phyloP scores from a whole-genome alignment of 1,139 yeast genomes.

The Kazachstania sp. region DNA sequence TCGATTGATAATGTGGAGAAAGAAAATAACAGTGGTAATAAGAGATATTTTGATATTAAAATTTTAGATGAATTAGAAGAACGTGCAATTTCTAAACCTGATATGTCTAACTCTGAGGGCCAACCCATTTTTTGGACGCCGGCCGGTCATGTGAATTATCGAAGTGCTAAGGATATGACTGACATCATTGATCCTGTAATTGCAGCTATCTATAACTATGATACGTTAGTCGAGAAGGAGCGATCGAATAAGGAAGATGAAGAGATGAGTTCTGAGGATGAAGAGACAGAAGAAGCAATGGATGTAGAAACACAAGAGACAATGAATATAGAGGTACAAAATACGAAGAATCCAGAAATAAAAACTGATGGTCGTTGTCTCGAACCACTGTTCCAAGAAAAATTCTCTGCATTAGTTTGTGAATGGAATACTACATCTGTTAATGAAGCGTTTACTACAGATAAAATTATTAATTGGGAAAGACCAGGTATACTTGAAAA shows the following conservation, averaged over 20 bases:
- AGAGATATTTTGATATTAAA: constrained; percentile 39
- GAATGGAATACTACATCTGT: constrained; percentile 54
- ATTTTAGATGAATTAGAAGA: constrained; percentile 17
- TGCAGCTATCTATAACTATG: constrained; percentile 23
- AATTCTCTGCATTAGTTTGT: constrained; percentile 45
- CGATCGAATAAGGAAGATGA: background rate
- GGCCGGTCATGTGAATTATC: constrained; percentile 13
- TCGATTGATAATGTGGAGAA: background rate
- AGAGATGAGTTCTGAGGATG: background rate
- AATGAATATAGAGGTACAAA: too few relatives aligned
- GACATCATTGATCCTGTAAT: constrained; percentile 16
- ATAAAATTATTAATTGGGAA: constrained; percentile 46
- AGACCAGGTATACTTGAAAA: constrained; percentile 44
- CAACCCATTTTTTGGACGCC: constrained; percentile 43
- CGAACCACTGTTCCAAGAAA: background rate
- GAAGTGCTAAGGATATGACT: constrained; percentile 13
- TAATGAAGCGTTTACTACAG: constrained; percentile 44
- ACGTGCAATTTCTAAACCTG: background rate
- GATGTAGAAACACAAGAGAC: too few relatives aligned
- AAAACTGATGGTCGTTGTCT: background rate
- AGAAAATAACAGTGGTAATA: too few relatives aligned
- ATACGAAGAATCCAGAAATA: too few relatives aligned
- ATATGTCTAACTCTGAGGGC: constrained; percentile 4
- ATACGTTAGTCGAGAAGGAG: background rate
- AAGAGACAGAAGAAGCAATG: background rate